A percentile compares a stretch with the other conserved stretches of the same genome.
phyloP scores from a whole-genome alignment of 345 rosid genomes.

The Draba incana region DNA sequence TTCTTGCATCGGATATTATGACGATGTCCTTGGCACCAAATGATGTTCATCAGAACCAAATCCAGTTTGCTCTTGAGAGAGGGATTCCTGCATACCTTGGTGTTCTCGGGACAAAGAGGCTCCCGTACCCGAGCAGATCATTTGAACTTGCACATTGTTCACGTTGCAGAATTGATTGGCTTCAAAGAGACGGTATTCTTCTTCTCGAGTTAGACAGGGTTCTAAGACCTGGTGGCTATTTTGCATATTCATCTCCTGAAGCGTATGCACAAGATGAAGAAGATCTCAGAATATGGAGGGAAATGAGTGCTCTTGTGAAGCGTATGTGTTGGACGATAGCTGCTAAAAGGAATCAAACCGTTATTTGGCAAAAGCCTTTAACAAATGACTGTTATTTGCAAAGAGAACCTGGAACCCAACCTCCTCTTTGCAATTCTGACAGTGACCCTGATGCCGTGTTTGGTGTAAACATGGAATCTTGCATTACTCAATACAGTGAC shows the following conservation, averaged over 20 bases:
- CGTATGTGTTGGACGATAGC: conserved; percentile 99
- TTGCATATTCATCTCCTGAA: conserved; percentile 98
- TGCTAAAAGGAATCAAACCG: conserved; percentile 89
- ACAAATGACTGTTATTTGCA: conserved; percentile 86
- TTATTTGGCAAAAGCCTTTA: conserved; percentile 92
- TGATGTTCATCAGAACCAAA: conserved; percentile 99
- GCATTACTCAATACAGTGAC: conserved; percentile 81
- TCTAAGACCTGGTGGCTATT: conserved; percentile 97
- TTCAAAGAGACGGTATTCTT: conserved; percentile 95
- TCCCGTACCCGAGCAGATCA: conserved; percentile 98
- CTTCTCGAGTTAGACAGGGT: conserved; percentile 97
- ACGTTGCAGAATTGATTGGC: conserved; percentile 98
- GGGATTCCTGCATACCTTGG: conserved; percentile 99
- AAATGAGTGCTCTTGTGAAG: conserved; percentile 88
- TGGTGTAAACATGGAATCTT: conserved; percentile 91
- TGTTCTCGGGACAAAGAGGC: conserved; percentile 92
- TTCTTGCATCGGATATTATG: conserved; percentile 85
- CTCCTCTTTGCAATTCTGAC: conserved; percentile 87
- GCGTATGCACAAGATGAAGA: conserved; percentile 99
- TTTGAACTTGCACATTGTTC: conserved; percentile 98
- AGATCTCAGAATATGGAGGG: conserved; percentile 92
- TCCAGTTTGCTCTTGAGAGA: conserved; percentile 96
- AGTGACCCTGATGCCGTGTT: conserved; percentile 88
- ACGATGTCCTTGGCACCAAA: conserved; percentile 98
- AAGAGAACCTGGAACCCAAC: conserved; percentile 82